Evolutionary conservation across 1,139 yeast genomes (phyloP), one percentile per base, ranked within the genome.

Genomic region (Saccharomyces uvarum): DNA sequence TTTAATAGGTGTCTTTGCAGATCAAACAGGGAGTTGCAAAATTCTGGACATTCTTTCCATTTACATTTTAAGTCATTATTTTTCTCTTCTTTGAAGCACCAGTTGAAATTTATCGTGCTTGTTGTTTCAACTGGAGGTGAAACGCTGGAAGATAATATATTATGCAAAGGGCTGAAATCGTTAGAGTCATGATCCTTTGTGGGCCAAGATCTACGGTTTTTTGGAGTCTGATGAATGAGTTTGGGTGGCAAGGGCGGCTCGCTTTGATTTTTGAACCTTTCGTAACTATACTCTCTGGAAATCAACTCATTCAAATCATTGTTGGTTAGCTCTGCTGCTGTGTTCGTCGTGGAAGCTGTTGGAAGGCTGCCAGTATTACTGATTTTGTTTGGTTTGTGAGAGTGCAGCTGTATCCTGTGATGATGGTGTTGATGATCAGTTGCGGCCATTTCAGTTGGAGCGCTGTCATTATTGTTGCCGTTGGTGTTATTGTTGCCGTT

Each of bases 1-100:
- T 76, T 76, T 53, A 81, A 69, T 24, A 87, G 67, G 66, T 88
- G 96, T 53, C 75, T 72, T 58, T 81, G 75, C 47, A 85, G 70
- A 1, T 76, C 77, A 14, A 75, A 71, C 47, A 79, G 72, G 52
- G 75, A 76, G 27, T 77, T 69, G 56, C 67, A 70, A 26, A 68
- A 66, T 28, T 70, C 58, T 0, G 60, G 66, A 63, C 88, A 83
- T 52, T 77, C 73, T 47, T 80, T 81, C 88, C 88, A 83, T 63
- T 77, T 76, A 65, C 88, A 83, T 14, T 58, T 52, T 5, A 66
- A 50, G 11, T 54, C 47, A 11, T 52, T 48, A 19, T 58, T 56
- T 6, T 53, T 56, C 26, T 64, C 62, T 24, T 65, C 66, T 50
- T 66, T 68, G 57, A 70, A 70, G 46, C 62, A 67, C 75, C 76